phyloP scores from a whole-genome alignment of 78 protist species.

The Speleostelium caveatum region DNA sequence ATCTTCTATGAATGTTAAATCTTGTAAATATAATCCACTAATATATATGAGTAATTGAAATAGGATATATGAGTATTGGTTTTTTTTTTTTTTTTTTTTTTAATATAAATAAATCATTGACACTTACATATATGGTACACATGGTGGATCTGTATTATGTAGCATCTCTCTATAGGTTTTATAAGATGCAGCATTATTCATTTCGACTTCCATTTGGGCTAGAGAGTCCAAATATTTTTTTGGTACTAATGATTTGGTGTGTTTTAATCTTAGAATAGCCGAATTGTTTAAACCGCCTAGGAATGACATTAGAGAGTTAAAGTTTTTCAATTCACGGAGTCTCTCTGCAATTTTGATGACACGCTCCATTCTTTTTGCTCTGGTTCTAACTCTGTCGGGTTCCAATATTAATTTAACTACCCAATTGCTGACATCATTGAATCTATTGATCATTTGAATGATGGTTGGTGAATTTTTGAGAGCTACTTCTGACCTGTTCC shows the following conservation, averaged over 20 bases:
- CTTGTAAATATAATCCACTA: slow-evolving; percentile 63
- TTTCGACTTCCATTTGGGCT: slow-evolving; percentile 38
- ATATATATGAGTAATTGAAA: neutral
- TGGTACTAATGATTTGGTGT: slow-evolving; percentile 21
- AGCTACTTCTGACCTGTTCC: slow-evolving; percentile 65
- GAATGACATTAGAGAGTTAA: slow-evolving; percentile 52
- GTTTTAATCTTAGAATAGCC: slow-evolving; percentile 51
- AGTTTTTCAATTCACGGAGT: slow-evolving; percentile 64
- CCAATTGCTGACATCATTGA: slow-evolving; percentile 68
- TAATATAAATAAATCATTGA: too few relatives aligned
- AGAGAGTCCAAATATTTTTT: slow-evolving; percentile 48
- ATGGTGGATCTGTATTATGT: slow-evolving; percentile 79
- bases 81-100: too few relatives aligned
- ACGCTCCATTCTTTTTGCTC: slow-evolving; percentile 65
- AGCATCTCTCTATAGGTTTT: slow-evolving; percentile 72
- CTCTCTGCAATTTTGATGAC: slow-evolving; percentile 74
- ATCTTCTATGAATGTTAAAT: slow-evolving; percentile 79
- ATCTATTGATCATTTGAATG: slow-evolving; percentile 40
- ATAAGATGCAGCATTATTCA: slow-evolving; percentile 64
- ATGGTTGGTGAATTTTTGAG: slow-evolving; percentile 61
- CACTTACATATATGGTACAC: slow-evolving; percentile 54
- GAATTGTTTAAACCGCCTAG: slow-evolving; percentile 77
- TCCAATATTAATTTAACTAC: slow-evolving; percentile 50
- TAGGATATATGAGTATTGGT: too few relatives aligned
- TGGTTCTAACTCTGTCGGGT: slow-evolving; percentile 65